Evolutionary conservation across 2,329 filamentous ascomycete species (phyloP), one percentile per base, ranked within the genome.

Genomic region (Diaporthe sp.): DNA sequence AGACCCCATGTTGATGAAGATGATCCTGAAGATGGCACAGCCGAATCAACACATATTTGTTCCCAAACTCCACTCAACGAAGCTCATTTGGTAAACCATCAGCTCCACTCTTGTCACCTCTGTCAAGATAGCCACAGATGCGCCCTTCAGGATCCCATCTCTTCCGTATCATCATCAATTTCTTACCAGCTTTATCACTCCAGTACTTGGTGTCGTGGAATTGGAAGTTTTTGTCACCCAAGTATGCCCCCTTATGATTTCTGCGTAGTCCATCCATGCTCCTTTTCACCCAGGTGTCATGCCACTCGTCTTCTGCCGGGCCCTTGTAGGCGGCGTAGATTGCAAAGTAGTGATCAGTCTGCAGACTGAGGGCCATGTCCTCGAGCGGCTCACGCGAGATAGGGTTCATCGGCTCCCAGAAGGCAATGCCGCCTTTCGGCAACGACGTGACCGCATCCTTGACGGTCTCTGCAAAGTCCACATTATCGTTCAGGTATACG

Each of bases 391-490:
- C 59, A 3, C 59, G 42, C 17, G 59, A 65, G 0, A 65, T 25
- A 25, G 59, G 59, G 12, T 65, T 65, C 59, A 65, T 65, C 2
- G 59, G 39, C 19, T 65, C 59, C 59, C 59, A 65, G 27, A 47
- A 65, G 42, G 25, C 59, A 13, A 65, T 65, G 1, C 39, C 59
- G 4, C 59, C 42, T 10, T 47, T 47, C 15, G 39, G 59, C 3
- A 65, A 27, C 42, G 59, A n/a, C 2, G 59, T 65, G 19, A 65
- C 30, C 2, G 42, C 59, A 17, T 32, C 27, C 59, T 65, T 65
- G 10, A 65, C 27, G 4, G 42, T 65, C 27, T 50, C 42, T 8
- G 39, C 39, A 30, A 65, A 32, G 8, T 65, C 59, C 5, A 65
- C 12, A 2, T 65, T 15, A 7, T 65, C 50, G 42, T 65, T 42